Percentiles rank a stretch among this genome's conserved stretches.
These are phyloP conservation scores for Choanephora cucurbitarum DNA, from an alignment of 371 early-diverging fungal genomes.

Conservation along the genomic window DNA sequence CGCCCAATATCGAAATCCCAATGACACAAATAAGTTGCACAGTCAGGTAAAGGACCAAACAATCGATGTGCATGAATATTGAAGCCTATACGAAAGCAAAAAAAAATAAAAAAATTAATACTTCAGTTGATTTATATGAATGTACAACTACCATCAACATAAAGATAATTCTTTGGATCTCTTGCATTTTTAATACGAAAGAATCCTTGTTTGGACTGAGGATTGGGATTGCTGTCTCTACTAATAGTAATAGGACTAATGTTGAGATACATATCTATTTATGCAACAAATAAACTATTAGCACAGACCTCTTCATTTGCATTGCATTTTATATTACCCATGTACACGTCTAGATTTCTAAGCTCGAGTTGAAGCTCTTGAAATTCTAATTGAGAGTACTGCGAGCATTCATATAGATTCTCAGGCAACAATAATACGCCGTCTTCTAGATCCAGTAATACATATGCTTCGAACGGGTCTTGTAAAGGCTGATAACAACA, in stretches of 20 bases:
- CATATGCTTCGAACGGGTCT: constrained; percentile 71
- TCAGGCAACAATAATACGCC: constrained; percentile 70
- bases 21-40: constrained; percentile 70
- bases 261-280: constrained; percentile 68
- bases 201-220: constrained; percentile 28
- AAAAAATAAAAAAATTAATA: neutral
- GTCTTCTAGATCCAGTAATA: constrained; percentile 56
- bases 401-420: constrained; percentile 69
- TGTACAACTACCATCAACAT: constrained; percentile 56
- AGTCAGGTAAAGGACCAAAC: constrained; percentile 76
- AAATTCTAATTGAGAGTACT: constrained; percentile 61
- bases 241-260: constrained; percentile 68
- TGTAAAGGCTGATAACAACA: constrained; percentile 35
- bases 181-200: constrained; percentile 41
- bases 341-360: constrained; percentile 66
- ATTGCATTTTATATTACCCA: constrained; percentile 45
- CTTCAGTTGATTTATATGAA: neutral
- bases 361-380: constrained; percentile 70
- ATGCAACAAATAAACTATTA: neutral
- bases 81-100: constrained; percentile 40
- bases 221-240: constrained; percentile 42
- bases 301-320: neutral
- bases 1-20: constrained; percentile 73
- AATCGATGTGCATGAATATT: constrained; percentile 70
- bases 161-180: constrained; percentile 56